Evolutionary conservation across 1,139 yeast species (phyloP).

Genomic region (Kurtzmaniella quercitrusa): DNA sequence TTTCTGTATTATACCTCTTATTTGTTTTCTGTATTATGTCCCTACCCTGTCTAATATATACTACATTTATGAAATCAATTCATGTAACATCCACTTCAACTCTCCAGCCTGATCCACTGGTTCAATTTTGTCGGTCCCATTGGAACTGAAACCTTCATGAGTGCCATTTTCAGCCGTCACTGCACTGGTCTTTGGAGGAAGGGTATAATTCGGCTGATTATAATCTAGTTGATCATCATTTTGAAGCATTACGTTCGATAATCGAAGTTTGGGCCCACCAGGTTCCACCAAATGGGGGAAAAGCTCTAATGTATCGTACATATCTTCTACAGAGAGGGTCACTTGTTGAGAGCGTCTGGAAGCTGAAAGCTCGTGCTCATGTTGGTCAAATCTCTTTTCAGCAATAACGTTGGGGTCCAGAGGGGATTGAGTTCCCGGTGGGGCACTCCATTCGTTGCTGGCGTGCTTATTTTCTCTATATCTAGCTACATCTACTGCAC

Average conservation of each 20-base stretch:
- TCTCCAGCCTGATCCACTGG: constrained; percentile 40
- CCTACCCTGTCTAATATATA: not conserved
- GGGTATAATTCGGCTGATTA: constrained; percentile 36
- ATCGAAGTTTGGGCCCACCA: constrained; percentile 52
- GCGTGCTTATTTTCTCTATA: constrained; percentile 54
- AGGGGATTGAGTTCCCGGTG: not conserved
- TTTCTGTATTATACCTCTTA: too few species aligned
- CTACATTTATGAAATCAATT: constrained; percentile 38
- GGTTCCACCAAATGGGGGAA: constrained; percentile 69
- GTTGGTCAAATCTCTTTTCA: constrained; percentile 15
- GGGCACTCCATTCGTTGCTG: constrained; percentile 31
- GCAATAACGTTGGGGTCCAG: not conserved
- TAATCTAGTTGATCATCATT: constrained; percentile 49
- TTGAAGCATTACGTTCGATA: constrained; percentile 49
- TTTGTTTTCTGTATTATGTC: not conserved
- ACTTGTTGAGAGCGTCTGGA: constrained; percentile 18
- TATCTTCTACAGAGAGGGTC: constrained; percentile 60
- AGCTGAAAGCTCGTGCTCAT: constrained; percentile 11
- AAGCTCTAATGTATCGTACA: constrained; percentile 58
- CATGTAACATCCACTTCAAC: constrained; percentile 67
- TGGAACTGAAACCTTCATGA: not conserved
- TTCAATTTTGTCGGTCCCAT: constrained; percentile 7
- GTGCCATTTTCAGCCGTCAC: not conserved
- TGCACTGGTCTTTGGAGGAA: constrained; percentile 28
- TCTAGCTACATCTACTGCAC: constrained; percentile 68